Evolutionary conservation across 2,329 filamentous ascomycete genomes (phyloP), one percentile per base, ranked within the genome.

Genomic region (Corniculantispora saksenae): DNA sequence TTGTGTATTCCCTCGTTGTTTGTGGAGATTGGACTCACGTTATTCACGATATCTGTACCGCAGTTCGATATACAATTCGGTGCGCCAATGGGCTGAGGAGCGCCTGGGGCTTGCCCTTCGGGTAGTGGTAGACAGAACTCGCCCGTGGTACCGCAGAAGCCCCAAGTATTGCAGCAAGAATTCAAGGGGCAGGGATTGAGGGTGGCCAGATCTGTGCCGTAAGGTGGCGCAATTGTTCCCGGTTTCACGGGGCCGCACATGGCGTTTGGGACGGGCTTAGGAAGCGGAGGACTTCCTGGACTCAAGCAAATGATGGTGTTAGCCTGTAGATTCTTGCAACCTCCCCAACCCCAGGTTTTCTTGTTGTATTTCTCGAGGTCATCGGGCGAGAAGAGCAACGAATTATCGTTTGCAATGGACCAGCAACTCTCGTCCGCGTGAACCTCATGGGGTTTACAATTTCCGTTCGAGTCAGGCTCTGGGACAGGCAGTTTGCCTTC

Each of bases 81-180:
- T 25, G 21, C 32, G 3, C 47, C 63, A n/a, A 58, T 9, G 17
- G 59, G 47, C 48, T 43, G 48, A 2, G 48, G 59, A 27, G 59
- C 50, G 9, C 25, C 25, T 10, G 47, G 47, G 17, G 38, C 38
- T 25, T 45, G 60, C n/a, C 47, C 12, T 1, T 23, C 2, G 13
- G 23, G 29, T 13, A 45, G 25, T 63, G 19, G 69, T 73, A 7
- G 17, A 70, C 80, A 83, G 66, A 80, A 81, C 9, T 78, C 78
- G 0, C 63, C 60, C 0, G 77, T 78, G 7, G 72, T 75, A n/a
- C 80, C 80, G 53, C 81, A 83, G 21, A 77, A 71, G 6, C 80
- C 81, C 74, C 76, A 81, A 47, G 74, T 71, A 64, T 79, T 68
- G 66, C 74, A 73, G 65, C 72, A 75, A 10, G 70, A 69, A 5